Conservation (phyloP, 495 filamentous ascomycete genomes). For the Aspergillus mulundensis region DNA sequence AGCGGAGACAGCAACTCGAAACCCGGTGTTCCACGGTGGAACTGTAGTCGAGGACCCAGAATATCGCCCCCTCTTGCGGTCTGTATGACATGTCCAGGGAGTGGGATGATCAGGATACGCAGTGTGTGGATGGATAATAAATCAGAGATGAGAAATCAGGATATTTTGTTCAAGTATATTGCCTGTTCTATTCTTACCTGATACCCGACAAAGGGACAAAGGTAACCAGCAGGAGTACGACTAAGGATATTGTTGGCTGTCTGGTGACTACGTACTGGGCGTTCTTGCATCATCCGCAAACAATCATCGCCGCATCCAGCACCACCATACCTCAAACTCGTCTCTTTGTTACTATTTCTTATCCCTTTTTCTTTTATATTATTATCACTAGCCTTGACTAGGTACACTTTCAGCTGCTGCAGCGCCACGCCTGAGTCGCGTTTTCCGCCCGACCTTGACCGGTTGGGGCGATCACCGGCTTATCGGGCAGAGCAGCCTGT, state of each 20-base stretch:
- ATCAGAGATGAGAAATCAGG: not conserved
- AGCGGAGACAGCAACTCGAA: not conserved
- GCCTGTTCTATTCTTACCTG: not conserved
- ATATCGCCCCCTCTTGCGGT: not conserved
- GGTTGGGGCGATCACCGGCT: constrained; percentile 3
- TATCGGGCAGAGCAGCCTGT: not conserved
- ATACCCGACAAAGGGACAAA: not conserved
- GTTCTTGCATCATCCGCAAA: constrained; percentile 13
- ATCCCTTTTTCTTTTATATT: not conserved
- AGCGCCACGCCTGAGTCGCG: not conserved
- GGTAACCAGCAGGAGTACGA: not conserved
- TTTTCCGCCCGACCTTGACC: constrained; percentile 5
- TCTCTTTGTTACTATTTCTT: constrained; percentile 8
- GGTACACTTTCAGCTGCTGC: not conserved
- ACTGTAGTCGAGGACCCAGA: not conserved
- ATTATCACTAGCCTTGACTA: not conserved
- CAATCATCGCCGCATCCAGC: constrained; percentile 4
- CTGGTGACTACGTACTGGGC: constrained; percentile 1
- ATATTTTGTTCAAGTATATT: not conserved
- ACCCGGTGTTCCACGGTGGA: not conserved
- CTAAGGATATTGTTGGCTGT: not conserved
- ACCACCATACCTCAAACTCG: not conserved
- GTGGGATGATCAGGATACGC: not conserved
- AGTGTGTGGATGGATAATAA: not conserved
- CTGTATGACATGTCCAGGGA: not conserved